A percentile compares a stretch with the other conserved stretches of the same genome.
These are phyloP conservation scores for Ceratocystis cacaofunesta DNA, from an alignment of 2,329 filamentous ascomycete species.

Conservation along the genomic window DNA sequence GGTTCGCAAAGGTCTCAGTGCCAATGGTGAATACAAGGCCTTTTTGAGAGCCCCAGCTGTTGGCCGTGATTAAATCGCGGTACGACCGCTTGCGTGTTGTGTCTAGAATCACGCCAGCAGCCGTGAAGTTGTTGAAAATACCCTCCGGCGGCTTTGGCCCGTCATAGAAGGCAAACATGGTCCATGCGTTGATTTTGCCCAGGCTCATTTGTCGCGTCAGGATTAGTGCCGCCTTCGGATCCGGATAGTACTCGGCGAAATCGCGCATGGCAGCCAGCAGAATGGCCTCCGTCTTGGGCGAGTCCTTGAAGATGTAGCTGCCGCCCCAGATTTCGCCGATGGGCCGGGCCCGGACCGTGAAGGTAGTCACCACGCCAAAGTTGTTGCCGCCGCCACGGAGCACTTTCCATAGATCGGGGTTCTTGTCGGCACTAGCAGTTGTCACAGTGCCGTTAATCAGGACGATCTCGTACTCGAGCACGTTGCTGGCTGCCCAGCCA, in stretches of 20 bases:
- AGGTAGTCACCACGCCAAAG: slow-evolving; percentile 40
- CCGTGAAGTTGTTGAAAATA: slow-evolving; percentile 27
- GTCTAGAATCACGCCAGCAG: slow-evolving; percentile 23
- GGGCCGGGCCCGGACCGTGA: slow-evolving; percentile 29
- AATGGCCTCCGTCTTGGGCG: slow-evolving; percentile 17
- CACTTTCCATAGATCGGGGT: slow-evolving; percentile 43
- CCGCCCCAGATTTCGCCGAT: slow-evolving; percentile 26
- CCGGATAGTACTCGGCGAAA: slow-evolving; percentile 25
- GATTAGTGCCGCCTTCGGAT: slow-evolving; percentile 22
- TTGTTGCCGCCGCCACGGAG: slow-evolving; percentile 40
- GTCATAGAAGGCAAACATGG: slow-evolving; percentile 50
- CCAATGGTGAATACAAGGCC: slow-evolving; percentile 27
- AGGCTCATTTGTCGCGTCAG: slow-evolving; percentile 15
- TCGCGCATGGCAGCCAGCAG: slow-evolving; percentile 16
- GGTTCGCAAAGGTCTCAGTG: slow-evolving; percentile 26
- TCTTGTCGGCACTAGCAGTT: slow-evolving; percentile 27
- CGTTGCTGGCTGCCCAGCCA: slow-evolving; percentile 33
- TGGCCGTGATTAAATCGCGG: slow-evolving; percentile 9
- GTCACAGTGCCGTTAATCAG: slow-evolving; percentile 31
- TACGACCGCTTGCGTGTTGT: slow-evolving; percentile 20
- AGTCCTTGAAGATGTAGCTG: slow-evolving; percentile 18
- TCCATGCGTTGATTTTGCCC: slow-evolving; percentile 31
- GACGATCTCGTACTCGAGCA: slow-evolving; percentile 31
- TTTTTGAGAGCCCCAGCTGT: slow-evolving; percentile 23
- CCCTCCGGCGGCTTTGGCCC: slow-evolving; percentile 35